Evolutionary conservation across 345 rosid genomes (phyloP).

Genomic region (Erucastrum elatum): DNA sequence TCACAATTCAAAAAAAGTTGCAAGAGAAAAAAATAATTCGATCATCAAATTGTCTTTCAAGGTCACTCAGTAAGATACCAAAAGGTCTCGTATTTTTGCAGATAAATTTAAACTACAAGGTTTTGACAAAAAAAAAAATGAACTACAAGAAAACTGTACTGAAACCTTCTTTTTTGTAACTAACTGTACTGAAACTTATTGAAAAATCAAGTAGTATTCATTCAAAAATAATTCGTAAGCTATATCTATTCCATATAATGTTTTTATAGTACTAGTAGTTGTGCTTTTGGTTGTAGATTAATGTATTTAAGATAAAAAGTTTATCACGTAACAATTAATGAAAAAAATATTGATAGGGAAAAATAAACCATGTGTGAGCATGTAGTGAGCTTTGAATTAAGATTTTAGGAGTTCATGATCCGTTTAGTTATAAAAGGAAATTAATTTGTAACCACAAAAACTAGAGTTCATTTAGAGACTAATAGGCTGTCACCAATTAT

Average conservation of each 20-base stretch:
- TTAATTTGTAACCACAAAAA: constrained; percentile 35
- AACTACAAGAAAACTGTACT: neutral
- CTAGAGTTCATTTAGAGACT: constrained; percentile 17
- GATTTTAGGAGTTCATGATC: constrained; percentile 20
- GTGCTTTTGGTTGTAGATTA: neutral
- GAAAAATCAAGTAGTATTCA: neutral
- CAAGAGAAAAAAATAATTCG: neutral
- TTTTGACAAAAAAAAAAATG: neutral
- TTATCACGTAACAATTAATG: neutral
- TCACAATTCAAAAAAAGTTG: neutral
- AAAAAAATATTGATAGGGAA: neutral
- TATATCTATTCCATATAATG: neutral
- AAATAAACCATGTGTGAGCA: constrained; percentile 27
- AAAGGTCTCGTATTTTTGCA: neutral
- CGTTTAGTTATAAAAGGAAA: constrained; percentile 38
- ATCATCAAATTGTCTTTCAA: neutral
- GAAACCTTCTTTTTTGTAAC: neutral
- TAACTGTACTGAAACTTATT: neutral
- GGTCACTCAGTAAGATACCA: neutral
- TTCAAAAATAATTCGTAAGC: neutral
- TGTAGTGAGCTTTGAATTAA: constrained; percentile 20
- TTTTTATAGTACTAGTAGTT: neutral
- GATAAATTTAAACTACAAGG: neutral
- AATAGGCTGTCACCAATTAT: constrained; percentile 37
- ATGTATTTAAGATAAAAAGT: neutral